Conservation (phyloP, 129 eudicot genomes). For the Flaveria robusta region DNA sequence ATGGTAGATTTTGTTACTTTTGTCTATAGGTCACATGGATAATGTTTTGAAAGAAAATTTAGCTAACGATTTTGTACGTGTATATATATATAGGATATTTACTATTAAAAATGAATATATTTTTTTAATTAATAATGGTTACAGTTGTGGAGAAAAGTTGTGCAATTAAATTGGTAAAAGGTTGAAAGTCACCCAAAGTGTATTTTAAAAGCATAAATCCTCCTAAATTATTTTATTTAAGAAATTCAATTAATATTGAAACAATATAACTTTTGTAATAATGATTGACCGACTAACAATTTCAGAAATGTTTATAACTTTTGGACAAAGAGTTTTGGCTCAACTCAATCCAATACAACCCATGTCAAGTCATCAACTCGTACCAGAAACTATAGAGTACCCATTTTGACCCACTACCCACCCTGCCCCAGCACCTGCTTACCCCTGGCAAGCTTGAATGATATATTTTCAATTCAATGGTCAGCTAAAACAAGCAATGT, state of each 20-base stretch:
- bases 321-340: neutral
- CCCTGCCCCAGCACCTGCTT: neutral
- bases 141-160: neutral
- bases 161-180: neutral
- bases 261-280: neutral
- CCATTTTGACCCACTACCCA: neutral
- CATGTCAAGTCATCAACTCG: neutral
- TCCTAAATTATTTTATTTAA: neutral
- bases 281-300: neutral
- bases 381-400: neutral
- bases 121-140: neutral
- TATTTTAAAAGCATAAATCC: neutral
- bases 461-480: conserved; percentile 1
- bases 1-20: neutral
- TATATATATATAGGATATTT: neutral
- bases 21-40: neutral
- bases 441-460: neutral
- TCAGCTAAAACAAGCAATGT: neutral
- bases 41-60: no score
- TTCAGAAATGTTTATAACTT: neutral
- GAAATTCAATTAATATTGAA: neutral
- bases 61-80: no score
- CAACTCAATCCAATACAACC: neutral
- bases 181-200: neutral
- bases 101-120: neutral